A percentile compares a stretch with the other conserved stretches of the same genome.
Evolutionary conservation across 2,329 filamentous ascomycete genomes (phyloP).

Genomic region (Knufia petricola): DNA sequence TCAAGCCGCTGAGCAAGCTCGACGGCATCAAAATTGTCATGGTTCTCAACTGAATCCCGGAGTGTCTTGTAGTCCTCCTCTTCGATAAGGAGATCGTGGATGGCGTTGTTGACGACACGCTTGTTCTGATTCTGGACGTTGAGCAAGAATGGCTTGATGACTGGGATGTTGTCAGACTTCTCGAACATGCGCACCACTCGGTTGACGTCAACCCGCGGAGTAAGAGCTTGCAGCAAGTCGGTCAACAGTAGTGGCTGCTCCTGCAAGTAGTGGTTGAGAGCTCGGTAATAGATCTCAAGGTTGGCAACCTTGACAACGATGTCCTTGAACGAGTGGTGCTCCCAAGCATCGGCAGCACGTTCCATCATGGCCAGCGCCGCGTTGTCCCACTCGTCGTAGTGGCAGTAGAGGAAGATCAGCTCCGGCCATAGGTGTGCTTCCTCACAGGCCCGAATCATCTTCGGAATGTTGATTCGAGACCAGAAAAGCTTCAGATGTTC

Average conservation of each 20-base stretch:
- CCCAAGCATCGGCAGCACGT: slow-evolving; percentile 93
- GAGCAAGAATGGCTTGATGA: slow-evolving; percentile 97
- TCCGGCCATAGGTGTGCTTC: slow-evolving; percentile 96
- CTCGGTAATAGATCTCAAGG: slow-evolving; percentile 97
- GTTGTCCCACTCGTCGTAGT: slow-evolving; percentile 98
- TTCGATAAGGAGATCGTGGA: slow-evolving; percentile 95
- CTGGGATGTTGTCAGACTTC: slow-evolving; percentile 92
- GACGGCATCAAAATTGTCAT: slow-evolving; percentile 96
- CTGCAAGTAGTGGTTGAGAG: slow-evolving; percentile 92
- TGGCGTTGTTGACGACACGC: slow-evolving; percentile 92
- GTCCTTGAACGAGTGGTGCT: slow-evolving; percentile 99
- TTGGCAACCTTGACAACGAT: slow-evolving; percentile 97
- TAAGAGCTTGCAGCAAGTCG: slow-evolving; percentile 85
- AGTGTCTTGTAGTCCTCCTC: slow-evolving; percentile 99
- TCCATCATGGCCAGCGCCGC: slow-evolving; percentile 97
- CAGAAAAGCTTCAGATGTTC: slow-evolving; percentile 98
- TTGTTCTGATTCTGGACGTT: slow-evolving; percentile 97
- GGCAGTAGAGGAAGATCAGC: slow-evolving; percentile 93
- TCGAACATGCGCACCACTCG: slow-evolving; percentile 99
- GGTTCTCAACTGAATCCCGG: slow-evolving; percentile 93
- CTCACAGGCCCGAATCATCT: slow-evolving; percentile 88
- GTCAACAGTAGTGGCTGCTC: slow-evolving; percentile 92
- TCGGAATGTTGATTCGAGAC: slow-evolving; percentile 94
- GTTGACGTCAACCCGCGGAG: slow-evolving; percentile 93
- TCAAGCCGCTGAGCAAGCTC: slow-evolving; percentile 86